phyloP scores from a whole-genome alignment of 441 rosid genomes.

The Populus hybrid region DNA sequence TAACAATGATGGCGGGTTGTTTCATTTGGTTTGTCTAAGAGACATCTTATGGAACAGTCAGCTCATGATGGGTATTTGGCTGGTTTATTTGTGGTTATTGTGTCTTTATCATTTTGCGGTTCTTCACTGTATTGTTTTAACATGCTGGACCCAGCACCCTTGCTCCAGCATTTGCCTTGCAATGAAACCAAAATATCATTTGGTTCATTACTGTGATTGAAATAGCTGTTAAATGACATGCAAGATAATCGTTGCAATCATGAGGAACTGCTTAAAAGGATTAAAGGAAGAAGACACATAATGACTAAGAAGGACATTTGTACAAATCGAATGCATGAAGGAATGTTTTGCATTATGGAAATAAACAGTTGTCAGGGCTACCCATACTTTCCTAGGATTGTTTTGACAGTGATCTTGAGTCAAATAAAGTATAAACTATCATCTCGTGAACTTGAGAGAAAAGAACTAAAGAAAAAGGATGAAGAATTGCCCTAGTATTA shows the following conservation, averaged over 20 bases:
- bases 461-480: not conserved
- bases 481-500: not conserved
- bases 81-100: not conserved
- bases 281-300: not conserved
- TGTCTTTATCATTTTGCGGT: not conserved
- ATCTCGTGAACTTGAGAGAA: not conserved
- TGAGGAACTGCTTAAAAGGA: not conserved
- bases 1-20: not conserved
- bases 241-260: not conserved
- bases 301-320: not conserved
- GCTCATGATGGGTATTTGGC: not conserved
- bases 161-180: not conserved
- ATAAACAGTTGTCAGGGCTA: not conserved
- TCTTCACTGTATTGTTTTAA: not conserved
- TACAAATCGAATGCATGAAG: not conserved
- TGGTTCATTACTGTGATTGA: not conserved
- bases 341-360: not conserved
- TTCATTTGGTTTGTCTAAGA: not conserved
- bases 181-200: not conserved
- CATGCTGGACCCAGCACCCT: not conserved
- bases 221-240: not conserved
- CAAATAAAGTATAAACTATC: not conserved
- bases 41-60: not conserved
- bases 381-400: not conserved
- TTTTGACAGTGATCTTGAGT: not conserved